phyloP scores from a whole-genome alignment of 768 basidiomycete species.

The Multifurca ochricompacta region DNA sequence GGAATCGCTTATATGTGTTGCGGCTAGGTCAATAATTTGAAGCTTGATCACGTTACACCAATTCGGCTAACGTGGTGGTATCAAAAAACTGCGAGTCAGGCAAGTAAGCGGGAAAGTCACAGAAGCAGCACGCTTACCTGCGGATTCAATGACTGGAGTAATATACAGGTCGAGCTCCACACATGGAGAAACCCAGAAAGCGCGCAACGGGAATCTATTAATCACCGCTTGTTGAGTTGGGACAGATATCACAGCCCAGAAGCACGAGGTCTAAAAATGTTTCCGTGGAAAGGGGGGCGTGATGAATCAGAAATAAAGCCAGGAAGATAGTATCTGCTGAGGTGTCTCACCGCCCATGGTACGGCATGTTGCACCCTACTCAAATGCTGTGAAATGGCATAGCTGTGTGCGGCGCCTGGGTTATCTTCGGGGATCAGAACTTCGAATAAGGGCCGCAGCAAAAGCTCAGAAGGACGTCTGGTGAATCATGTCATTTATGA shows the following conservation, averaged over 20 bases:
- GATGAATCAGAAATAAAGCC: background rate
- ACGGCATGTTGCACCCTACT: background rate
- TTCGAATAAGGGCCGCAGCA: background rate
- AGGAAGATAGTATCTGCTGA: too few relatives aligned
- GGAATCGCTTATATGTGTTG: background rate
- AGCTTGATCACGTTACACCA: background rate
- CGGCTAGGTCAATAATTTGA: background rate
- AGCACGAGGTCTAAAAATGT: background rate
- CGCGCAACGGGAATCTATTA: background rate
- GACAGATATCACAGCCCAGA: background rate
- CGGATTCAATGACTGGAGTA: too few relatives aligned
- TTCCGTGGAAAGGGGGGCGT: background rate
- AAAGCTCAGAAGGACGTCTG: background rate
- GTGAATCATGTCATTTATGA: too few relatives aligned
- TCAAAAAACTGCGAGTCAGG: too few relatives aligned
- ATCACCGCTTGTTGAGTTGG: background rate
- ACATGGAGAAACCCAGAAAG: background rate
- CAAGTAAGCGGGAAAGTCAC: too few relatives aligned
- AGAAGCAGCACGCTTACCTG: too few relatives aligned
- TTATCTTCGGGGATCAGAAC: background rate
- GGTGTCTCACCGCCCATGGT: background rate
- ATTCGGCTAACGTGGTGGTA: too few relatives aligned
- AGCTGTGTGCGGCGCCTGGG: background rate
- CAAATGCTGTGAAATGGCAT: too few relatives aligned
- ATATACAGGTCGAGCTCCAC: too few relatives aligned